Conservation (phyloP, 2,329 filamentous ascomycete genomes). For the Coniochaeta sp. region DNA sequence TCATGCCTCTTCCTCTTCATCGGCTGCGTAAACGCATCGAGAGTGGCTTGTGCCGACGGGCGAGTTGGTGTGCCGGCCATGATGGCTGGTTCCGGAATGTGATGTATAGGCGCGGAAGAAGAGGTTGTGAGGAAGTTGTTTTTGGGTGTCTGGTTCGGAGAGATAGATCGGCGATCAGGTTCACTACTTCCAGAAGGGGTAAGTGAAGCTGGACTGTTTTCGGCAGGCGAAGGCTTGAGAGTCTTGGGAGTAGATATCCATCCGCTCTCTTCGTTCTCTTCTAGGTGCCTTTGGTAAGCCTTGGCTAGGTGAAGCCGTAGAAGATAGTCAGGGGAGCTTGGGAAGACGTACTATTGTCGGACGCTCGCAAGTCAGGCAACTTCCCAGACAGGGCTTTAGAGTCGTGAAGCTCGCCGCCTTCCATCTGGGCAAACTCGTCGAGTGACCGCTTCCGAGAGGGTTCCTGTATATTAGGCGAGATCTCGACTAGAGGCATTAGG, state of each 20-base stretch:
- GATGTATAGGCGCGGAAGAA: neutral
- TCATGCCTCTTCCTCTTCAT: neutral
- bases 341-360: neutral
- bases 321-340: neutral
- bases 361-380: neutral
- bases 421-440: slow-evolving; percentile 32
- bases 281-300: neutral
- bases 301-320: neutral
- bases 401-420: slow-evolving; percentile 4
- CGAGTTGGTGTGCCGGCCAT: neutral
- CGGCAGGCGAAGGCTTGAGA: neutral
- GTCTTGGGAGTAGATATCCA: neutral
- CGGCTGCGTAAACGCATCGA: neutral
- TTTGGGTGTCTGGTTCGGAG: neutral
- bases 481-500: slow-evolving; percentile 38
- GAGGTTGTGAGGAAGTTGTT: neutral
- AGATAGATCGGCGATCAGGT: neutral
- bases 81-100: neutral
- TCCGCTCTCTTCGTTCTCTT: neutral
- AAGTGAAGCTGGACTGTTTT: neutral
- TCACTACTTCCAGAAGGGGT: neutral
- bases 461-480: slow-evolving; percentile 41
- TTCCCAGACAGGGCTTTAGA: neutral
- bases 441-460: slow-evolving; percentile 37
- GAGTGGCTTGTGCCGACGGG: neutral